Percentiles rank a stretch among this genome's conserved stretches.
phyloP scores from a whole-genome alignment of 2,329 filamentous ascomycete species.

The Tolypocladium amazonense region DNA sequence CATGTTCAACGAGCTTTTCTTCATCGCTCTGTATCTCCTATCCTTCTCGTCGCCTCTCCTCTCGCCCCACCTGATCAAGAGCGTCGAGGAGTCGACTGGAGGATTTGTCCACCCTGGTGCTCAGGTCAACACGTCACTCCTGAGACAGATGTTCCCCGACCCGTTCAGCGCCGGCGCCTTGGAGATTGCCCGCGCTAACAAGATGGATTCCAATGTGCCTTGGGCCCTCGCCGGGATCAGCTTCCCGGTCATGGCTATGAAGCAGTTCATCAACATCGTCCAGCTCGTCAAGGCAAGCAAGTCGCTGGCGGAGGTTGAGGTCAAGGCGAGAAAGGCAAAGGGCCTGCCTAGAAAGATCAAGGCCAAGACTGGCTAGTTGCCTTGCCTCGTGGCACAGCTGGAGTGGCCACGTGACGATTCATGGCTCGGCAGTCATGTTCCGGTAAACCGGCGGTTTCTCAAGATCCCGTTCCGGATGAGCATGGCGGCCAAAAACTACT shows the following conservation, averaged over 20 bases:
- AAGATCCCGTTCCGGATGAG: neutral
- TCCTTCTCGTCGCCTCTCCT: conserved; percentile 89
- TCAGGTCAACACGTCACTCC: conserved; percentile 57
- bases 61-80: conserved; percentile 69
- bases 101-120: conserved; percentile 52
- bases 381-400: neutral
- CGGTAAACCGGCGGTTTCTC: neutral
- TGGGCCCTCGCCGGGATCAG: conserved; percentile 71
- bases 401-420: neutral
- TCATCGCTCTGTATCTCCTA: conserved; percentile 94
- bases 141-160: conserved; percentile 70
- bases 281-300: conserved; percentile 89
- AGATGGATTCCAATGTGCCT: conserved; percentile 61
- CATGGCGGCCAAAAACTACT: neutral
- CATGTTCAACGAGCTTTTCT: conserved; percentile 88
- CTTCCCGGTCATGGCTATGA: conserved; percentile 77
- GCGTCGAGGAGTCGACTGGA: conserved; percentile 42
- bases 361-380: conserved; percentile 19
- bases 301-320: conserved; percentile 88
- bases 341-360: conserved; percentile 41
- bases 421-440: neutral
- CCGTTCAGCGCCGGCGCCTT: conserved; percentile 88
- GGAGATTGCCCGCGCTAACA: conserved; percentile 88
- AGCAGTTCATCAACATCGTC: conserved; percentile 89
- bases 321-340: conserved; percentile 45